Evolutionary conservation across 1,284 basidiomycete genomes (phyloP), one percentile per base, ranked within the genome.

Genomic region (Heliocybe sulcata): DNA sequence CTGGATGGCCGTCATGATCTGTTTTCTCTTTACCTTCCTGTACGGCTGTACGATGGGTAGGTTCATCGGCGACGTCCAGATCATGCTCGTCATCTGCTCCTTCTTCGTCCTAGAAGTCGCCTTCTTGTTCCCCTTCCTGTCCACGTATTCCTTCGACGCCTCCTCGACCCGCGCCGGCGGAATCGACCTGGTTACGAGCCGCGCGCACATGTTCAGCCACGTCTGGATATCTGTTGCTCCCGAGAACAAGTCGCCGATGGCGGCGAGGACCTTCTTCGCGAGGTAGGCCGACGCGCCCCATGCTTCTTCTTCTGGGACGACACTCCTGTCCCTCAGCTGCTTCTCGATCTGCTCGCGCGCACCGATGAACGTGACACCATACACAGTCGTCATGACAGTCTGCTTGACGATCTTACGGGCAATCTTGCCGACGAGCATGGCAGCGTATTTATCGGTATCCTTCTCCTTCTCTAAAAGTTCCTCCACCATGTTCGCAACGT

Each of bases 371-470:
- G 96, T 99, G 22, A 99, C 96, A 45, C 95, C 96, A 68, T 99
- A 99, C 35, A 99, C 97, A 10, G 97, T 99, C 0, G 97, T 99
- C 97, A 99, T 99, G 63, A 98, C 92, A 19, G 96, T 98, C 76
- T 99, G 96, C 78, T 99, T 99, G 63, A 99, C 96, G 23, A 98
- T 88, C 72, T 99, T 99, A 50, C 97, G 76, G 6, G 92, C 81
- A 45, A 99, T 81, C 67, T 94, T 93, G 53, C 91, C 93, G 35
- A 78, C 60, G 19, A 98, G 77, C 61, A 91, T 63, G 54, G 75
- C 61, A 0, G 94, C 94, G 52, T 77, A 72, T 54, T 76, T 71
- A 12, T 79, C 64, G 2, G 82, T 86, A 58, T 80, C 78, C 61
- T 77, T 72, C 51, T 73, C 67, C 19, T 88, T 71, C 55, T 77